Evolutionary conservation across 495 filamentous ascomycete species (phyloP).

Genomic region (Xylaria sp.): DNA sequence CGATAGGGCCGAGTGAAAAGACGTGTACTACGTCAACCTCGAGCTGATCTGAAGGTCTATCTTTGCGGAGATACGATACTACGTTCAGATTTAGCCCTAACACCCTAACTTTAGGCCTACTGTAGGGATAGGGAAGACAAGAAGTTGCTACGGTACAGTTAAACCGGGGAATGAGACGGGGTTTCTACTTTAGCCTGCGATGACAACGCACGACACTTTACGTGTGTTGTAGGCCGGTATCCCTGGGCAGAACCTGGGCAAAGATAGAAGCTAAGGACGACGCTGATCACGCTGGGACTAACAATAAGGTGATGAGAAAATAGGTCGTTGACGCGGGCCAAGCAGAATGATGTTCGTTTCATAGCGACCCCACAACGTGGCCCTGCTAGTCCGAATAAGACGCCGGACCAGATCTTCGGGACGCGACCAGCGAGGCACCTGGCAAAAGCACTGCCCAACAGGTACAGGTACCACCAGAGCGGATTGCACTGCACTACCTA

Average conservation of each 20-base stretch:
- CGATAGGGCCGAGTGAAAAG: background rate
- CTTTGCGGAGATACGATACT: background rate
- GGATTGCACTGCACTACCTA: background rate
- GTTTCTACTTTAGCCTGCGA: constrained; percentile 1
- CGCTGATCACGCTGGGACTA: background rate
- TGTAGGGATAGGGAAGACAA: background rate
- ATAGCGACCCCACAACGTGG: constrained; percentile 13
- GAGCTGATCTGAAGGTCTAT: background rate
- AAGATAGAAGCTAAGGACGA: background rate
- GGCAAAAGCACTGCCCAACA: background rate
- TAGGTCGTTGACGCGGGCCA: background rate
- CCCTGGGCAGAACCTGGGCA: no score
- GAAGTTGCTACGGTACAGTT: background rate
- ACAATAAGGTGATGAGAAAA: constrained; percentile 13
- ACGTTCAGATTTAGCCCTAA: constrained; percentile 7
- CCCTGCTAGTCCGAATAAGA: constrained; percentile 40
- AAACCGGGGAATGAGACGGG: background rate
- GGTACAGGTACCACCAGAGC: background rate
- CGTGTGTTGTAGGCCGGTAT: no score
- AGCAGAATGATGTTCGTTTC: constrained; percentile 1
- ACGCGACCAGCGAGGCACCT: constrained; percentile 24
- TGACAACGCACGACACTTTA: constrained; percentile 15
- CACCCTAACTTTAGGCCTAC: no score
- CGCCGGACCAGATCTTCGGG: constrained; percentile 44
- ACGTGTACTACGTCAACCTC: background rate